phyloP scores from a whole-genome alignment of 2,329 filamentous ascomycete genomes.

The Hortaea werneckii region DNA sequence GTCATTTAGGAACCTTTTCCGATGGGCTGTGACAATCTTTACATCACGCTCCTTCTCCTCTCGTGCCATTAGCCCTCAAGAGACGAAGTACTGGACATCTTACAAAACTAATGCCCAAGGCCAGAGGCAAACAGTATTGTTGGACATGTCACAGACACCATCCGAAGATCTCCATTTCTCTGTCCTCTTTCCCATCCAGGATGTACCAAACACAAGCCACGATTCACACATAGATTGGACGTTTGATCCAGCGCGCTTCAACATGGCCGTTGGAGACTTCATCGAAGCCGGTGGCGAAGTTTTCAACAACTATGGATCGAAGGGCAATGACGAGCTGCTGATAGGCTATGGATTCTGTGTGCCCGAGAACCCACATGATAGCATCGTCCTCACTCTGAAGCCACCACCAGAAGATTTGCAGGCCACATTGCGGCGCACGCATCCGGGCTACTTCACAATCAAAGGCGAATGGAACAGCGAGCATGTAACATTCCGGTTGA shows the following conservation, averaged over 20 bases:
- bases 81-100: conserved; percentile 27
- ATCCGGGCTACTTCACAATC: conserved; percentile 25
- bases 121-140: conserved; percentile 22
- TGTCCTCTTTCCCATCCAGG: conserved; percentile 41
- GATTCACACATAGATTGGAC: conserved; percentile 40
- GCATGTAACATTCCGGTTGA: conserved; percentile 29
- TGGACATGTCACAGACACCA: conserved; percentile 24
- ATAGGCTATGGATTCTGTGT: conserved; percentile 45
- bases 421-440: conserved; percentile 16
- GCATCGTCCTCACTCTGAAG: conserved; percentile 33
- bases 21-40: conserved; percentile 43
- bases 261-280: conserved; percentile 27
- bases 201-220: conserved; percentile 40
- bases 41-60: conserved; percentile 43
- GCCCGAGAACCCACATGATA: conserved; percentile 37
- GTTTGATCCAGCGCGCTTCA: conserved; percentile 30
- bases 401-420: conserved; percentile 30
- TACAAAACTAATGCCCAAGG: conserved; percentile 22
- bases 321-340: conserved; percentile 43
- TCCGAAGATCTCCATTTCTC: conserved; percentile 29
- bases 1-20: conserved; percentile 33
- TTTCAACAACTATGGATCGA: conserved; percentile 45
- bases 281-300: conserved; percentile 32
- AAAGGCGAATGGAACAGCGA: conserved; percentile 24
- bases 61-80: conserved; percentile 21